These are phyloP conservation scores for Trichosporon coremiiforme DNA, from an alignment of 1,284 basidiomycete genomes.

Conservation along the genomic window DNA sequence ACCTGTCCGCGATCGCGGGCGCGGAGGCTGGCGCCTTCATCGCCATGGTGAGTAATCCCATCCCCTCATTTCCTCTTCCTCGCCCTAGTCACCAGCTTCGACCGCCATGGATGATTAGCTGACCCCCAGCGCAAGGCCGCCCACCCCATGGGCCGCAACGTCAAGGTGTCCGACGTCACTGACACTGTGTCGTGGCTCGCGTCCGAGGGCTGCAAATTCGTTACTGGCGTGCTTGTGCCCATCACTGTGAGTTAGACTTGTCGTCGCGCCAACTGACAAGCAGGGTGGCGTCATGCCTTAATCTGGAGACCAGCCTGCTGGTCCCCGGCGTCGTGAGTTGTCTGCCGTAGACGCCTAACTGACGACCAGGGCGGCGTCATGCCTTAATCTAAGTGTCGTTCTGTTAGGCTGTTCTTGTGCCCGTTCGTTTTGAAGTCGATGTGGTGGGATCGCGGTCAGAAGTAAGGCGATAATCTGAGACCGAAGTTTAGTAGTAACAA, in stretches of 20 bases:
- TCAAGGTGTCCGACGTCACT: background rate
- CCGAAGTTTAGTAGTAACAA: no score
- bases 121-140: background rate
- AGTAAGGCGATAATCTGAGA: background rate
- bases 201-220: slow-evolving; percentile 12
- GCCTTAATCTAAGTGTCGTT: background rate
- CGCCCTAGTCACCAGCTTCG: no score
- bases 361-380: slow-evolving; percentile 14
- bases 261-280: no score
- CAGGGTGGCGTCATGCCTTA: no score
- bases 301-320: no score
- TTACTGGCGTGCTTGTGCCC: slow-evolving; percentile 14
- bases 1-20: slow-evolving; percentile 22
- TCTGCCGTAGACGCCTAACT: no score
- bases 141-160: slow-evolving; percentile 15
- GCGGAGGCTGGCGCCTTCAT: slow-evolving; percentile 18
- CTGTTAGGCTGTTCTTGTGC: background rate
- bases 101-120: no score
- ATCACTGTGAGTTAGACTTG: slow-evolving; percentile 1
- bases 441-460: background rate
- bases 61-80: no score
- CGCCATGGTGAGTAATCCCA: background rate
- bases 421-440: background rate
- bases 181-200: slow-evolving; percentile 15
- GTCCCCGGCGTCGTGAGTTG: no score